phyloP scores from a whole-genome alignment of 805 yeast genomes.

The Candida incommunis region DNA sequence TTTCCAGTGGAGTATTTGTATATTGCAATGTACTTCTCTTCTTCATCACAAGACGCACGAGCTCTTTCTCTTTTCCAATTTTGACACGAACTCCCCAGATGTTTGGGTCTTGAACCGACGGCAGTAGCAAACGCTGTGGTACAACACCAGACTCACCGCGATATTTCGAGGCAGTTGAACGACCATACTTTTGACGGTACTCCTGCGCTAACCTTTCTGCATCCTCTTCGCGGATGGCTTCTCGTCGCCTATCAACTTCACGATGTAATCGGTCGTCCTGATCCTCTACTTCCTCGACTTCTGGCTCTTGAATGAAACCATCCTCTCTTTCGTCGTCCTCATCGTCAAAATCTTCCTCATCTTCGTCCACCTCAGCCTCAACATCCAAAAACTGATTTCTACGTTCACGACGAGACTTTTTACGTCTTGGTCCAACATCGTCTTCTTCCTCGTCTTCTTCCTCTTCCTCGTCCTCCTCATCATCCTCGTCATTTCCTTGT shows the following conservation, averaged over 20 bases:
- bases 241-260: constrained; percentile 78
- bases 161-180: constrained; percentile 65
- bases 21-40: constrained; percentile 68
- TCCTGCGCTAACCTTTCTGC: constrained; percentile 90
- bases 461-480: constrained; percentile 17
- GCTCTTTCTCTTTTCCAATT: constrained; percentile 83
- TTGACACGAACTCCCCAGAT: constrained; percentile 93
- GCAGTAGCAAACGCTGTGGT: constrained; percentile 84
- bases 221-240: constrained; percentile 80
- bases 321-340: constrained; percentile 92
- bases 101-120: constrained; percentile 91
- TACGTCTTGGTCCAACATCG: constrained; percentile 25
- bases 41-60: constrained; percentile 71
- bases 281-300: constrained; percentile 37
- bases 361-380: constrained; percentile 97
- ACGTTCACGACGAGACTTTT: constrained; percentile 28
- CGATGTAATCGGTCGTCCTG: constrained; percentile 73
- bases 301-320: constrained; percentile 34
- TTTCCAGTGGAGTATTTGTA: constrained; percentile 66
- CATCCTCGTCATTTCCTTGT: constrained; percentile 25
- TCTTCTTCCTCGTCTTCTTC: constrained; percentile 47
- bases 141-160: constrained; percentile 78
- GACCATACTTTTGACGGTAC: constrained; percentile 82
- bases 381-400: constrained; percentile 91
- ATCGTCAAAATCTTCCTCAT: constrained; percentile 85